phyloP scores from a whole-genome alignment of 192 early-diverging fungal species.

The Linnemannia zychae region DNA sequence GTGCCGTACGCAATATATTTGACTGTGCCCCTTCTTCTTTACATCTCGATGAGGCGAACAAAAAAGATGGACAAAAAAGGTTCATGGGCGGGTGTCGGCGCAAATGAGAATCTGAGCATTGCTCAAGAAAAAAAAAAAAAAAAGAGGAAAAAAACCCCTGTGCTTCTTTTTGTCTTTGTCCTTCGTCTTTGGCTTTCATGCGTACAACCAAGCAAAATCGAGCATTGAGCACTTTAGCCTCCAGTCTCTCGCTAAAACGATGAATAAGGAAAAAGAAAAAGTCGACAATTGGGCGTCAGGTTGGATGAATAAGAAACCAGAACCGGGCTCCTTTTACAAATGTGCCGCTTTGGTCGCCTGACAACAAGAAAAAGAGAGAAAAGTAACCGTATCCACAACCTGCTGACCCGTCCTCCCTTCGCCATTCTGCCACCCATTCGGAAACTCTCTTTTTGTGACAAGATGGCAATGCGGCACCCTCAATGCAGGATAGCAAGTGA shows the following conservation, averaged over 20 bases:
- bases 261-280: background rate
- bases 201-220: background rate
- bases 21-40: background rate
- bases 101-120: slow-evolving; percentile 9
- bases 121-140: slow-evolving; percentile 1
- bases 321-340: background rate
- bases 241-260: background rate
- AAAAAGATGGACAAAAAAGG: background rate
- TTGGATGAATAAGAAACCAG: background rate
- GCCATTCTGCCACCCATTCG: background rate
- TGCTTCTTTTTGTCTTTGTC: background rate
- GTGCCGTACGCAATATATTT: background rate
- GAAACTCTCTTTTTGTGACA: background rate
- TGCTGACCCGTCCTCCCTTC: background rate
- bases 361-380: background rate
- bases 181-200: background rate
- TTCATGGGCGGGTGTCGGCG: background rate
- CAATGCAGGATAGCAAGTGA: background rate
- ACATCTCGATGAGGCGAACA: background rate
- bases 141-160: slow-evolving; percentile 9
- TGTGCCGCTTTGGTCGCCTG: background rate
- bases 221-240: too few species aligned
- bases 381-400: background rate
- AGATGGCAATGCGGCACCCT: background rate
- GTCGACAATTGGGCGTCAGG: too few species aligned